Evolutionary conservation across 2,329 filamentous ascomycete genomes (phyloP).

Genomic region (Lasiodiplodia sp.): DNA sequence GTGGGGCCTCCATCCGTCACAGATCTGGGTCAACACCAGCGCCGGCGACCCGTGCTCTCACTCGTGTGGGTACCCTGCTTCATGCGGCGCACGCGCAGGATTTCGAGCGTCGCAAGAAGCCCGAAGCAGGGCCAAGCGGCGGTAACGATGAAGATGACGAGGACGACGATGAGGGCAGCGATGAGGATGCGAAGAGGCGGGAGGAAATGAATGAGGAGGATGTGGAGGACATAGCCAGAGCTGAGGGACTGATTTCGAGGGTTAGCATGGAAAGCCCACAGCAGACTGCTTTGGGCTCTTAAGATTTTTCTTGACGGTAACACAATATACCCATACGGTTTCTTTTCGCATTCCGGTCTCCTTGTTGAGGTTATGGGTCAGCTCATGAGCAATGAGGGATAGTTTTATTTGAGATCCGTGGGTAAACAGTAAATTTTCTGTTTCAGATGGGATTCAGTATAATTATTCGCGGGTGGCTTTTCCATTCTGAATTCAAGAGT

Average conservation of each 20-base stretch:
- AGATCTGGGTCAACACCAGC: conserved; percentile 34
- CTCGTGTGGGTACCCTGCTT: conserved; percentile 71
- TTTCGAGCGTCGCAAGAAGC: conserved; percentile 79
- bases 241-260: conserved; percentile 23
- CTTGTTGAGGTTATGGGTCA: not conserved
- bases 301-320: not conserved
- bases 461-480: not conserved
- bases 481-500: not conserved
- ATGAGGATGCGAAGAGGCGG: conserved; percentile 39
- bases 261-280: conserved; percentile 11
- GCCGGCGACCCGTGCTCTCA: conserved; percentile 52
- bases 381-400: not conserved
- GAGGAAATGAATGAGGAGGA: conserved; percentile 18
- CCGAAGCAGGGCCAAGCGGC: conserved; percentile 49
- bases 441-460: not conserved
- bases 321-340: conserved; percentile 5
- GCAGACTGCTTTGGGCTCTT: not conserved
- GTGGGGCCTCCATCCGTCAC: conserved; percentile 35
- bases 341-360: not conserved
- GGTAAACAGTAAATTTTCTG: not conserved
- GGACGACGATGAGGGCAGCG: conserved; percentile 44
- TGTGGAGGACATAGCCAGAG: conserved; percentile 19
- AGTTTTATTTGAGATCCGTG: not conserved
- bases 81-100: conserved; percentile 88
- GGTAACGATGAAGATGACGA: conserved; percentile 33